These are phyloP conservation scores for Mixia osmundae DNA, from an alignment of 1,284 basidiomycete species.

Conservation along the genomic window DNA sequence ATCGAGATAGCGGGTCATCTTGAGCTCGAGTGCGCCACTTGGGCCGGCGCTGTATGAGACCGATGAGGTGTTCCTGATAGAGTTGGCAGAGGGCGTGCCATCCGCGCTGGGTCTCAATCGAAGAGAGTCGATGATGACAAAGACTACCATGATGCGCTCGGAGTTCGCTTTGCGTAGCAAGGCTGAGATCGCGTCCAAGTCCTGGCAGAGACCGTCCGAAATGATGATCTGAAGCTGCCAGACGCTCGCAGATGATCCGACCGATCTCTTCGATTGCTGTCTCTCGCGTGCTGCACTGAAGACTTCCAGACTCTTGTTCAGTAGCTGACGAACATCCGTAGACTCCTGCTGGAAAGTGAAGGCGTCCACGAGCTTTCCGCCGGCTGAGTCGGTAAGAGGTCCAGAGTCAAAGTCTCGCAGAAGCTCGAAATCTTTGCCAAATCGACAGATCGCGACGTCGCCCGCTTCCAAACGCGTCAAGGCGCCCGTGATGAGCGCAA, in stretches of 20 bases:
- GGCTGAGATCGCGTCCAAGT: constrained; percentile 62
- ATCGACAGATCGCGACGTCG: constrained; percentile 74
- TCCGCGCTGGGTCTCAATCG: constrained; percentile 15
- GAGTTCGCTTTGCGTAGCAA: constrained; percentile 67
- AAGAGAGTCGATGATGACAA: constrained; percentile 82
- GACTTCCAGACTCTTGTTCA: constrained; percentile 58
- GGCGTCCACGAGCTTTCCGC: constrained; percentile 51
- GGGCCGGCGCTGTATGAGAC: constrained; percentile 53
- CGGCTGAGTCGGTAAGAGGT: constrained; percentile 51
- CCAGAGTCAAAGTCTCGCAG: constrained; percentile 58
- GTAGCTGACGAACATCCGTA: constrained; percentile 65
- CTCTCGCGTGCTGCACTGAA: constrained; percentile 28
- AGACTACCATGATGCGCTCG: constrained; percentile 85
- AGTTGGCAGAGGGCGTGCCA: constrained; percentile 19
- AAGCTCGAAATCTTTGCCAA: constrained; percentile 68
- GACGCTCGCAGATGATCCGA: constrained; percentile 37
- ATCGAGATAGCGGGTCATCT: constrained; percentile 73
- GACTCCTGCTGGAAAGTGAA: constrained; percentile 80
- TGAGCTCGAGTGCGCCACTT: constrained; percentile 53
- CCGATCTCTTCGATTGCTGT: not conserved
- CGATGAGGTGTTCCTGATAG: constrained; percentile 81
- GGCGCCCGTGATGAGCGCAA: constrained; percentile 76
- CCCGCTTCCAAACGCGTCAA: constrained; percentile 82
- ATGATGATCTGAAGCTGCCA: constrained; percentile 99
- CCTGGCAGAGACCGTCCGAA: constrained; percentile 93